These are phyloP conservation scores for Stephania yunnanensis DNA, from an alignment of 164 flowering plant species.

Conservation along the genomic window DNA sequence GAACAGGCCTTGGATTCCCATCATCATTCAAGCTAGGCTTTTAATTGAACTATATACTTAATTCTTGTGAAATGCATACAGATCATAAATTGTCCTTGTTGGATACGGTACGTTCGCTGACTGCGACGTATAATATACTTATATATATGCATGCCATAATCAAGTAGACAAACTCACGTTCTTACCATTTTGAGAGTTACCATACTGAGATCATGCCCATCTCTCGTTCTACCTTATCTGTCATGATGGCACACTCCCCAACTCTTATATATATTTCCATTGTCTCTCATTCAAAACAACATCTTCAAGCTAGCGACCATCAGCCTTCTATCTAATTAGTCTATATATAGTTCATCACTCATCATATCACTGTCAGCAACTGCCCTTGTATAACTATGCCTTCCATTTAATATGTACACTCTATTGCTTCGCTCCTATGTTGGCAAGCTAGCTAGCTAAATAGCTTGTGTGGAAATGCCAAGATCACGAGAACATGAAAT, in stretches of 20 bases:
- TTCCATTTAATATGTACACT: neutral
- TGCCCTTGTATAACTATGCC: neutral
- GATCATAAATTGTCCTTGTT: neutral
- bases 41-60: too few relatives aligned
- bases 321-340: neutral
- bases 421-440: neutral
- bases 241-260: conserved; percentile 16
- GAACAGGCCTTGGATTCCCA: too few relatives aligned
- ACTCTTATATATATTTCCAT: conserved; percentile 10
- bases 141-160: neutral
- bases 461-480: conserved; percentile 6
- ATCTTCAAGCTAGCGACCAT: neutral
- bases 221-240: conserved; percentile 8
- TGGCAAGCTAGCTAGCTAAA: neutral
- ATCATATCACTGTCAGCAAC: neutral
- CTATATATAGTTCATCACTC: too few relatives aligned
- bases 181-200: conserved; percentile 1
- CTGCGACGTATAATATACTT: neutral
- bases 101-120: neutral
- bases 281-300: conserved; percentile 1
- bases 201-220: neutral
- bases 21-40: too few relatives aligned
- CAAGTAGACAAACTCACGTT: neutral
- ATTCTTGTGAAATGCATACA: neutral
- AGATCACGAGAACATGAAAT: conserved; percentile 7